Evolutionary conservation across 2,329 filamentous ascomycete species (phyloP).

Genomic region (Davidsoniella neocaledoniae): DNA sequence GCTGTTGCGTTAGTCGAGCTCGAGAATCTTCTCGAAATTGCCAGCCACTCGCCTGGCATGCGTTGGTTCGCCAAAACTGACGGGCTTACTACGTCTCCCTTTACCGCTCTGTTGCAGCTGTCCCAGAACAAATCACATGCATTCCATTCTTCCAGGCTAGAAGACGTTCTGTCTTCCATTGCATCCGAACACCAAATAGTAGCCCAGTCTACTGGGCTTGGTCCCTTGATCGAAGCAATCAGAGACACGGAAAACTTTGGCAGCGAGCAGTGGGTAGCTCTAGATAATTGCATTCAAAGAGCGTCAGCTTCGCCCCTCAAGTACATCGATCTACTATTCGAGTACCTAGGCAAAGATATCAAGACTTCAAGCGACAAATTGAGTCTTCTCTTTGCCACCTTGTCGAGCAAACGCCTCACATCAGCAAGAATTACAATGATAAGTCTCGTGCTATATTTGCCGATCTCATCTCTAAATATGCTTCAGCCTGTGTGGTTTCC

Average conservation of each 20-base stretch:
- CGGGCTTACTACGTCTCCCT: slow-evolving; percentile 47
- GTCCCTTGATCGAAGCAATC: slow-evolving; percentile 9
- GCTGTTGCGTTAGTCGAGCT: slow-evolving; percentile 55
- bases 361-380: slow-evolving; percentile 14
- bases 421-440: slow-evolving; percentile 32
- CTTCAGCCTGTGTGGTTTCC: slow-evolving; percentile 35
- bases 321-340: slow-evolving; percentile 56
- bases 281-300: slow-evolving; percentile 69
- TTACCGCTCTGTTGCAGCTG: slow-evolving; percentile 48
- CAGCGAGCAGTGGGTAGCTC: slow-evolving; percentile 45
- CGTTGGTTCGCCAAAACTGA: slow-evolving; percentile 73
- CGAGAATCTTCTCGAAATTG: slow-evolving; percentile 66
- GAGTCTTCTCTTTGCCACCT: slow-evolving; percentile 50
- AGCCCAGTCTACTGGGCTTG: slow-evolving; percentile 8
- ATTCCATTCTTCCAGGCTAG: slow-evolving; percentile 10
- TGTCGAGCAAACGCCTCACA: slow-evolving; percentile 62
- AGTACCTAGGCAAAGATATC: slow-evolving; percentile 20
- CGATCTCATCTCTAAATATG: slow-evolving; percentile 39
- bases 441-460: slow-evolving; percentile 31
- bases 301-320: slow-evolving; percentile 64
- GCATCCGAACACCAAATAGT: slow-evolving; percentile 11
- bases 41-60: slow-evolving; percentile 66
- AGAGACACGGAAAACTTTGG: slow-evolving; percentile 14
- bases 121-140: slow-evolving; percentile 16
- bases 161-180: slow-evolving; percentile 7